These are phyloP conservation scores for Pleurotus tuber-regium DNA, from an alignment of 768 basidiomycete genomes.

Conservation along the genomic window DNA sequence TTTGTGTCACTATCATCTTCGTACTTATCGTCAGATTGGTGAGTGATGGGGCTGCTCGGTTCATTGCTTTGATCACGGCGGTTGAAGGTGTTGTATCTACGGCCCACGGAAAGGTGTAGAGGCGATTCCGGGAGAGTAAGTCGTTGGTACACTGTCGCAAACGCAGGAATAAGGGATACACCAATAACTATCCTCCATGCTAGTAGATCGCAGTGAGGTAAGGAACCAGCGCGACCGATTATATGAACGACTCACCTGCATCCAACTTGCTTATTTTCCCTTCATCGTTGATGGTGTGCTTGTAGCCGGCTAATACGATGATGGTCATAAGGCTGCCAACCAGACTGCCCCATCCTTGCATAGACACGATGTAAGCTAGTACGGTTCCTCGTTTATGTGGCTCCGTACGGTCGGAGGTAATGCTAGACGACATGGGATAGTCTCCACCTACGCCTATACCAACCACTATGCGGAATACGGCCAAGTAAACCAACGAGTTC, in stretches of 20 bases:
- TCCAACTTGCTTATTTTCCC: constrained; percentile 63
- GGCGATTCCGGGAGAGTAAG: constrained; percentile 70
- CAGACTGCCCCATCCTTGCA: constrained; percentile 77
- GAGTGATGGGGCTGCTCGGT: too few relatives aligned
- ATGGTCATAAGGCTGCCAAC: constrained; percentile 60
- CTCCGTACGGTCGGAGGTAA: constrained; percentile 65
- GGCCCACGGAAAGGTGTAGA: constrained; percentile 16
- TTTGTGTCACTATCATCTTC: too few relatives aligned
- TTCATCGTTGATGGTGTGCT: constrained; percentile 56
- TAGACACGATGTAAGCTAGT: constrained; percentile 72
- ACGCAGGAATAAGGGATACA: constrained; percentile 70
- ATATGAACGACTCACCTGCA: constrained; percentile 62
- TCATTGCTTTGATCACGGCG: too few relatives aligned
- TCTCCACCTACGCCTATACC: constrained; percentile 81
- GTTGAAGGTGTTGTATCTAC: too few relatives aligned
- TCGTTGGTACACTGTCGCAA: constrained; percentile 73
- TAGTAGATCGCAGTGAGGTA: constrained; percentile 16
- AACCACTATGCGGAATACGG: constrained; percentile 65
- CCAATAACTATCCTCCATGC: constrained; percentile 76
- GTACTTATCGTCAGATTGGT: background rate
- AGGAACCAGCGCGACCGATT: background rate
- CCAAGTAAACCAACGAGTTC: constrained; percentile 59
- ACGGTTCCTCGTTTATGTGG: constrained; percentile 70
- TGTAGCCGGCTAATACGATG: constrained; percentile 63
- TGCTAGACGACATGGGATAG: constrained; percentile 72